These are phyloP conservation scores for Coccomyxa subellipsoidea DNA, from an alignment of 163 green algal species.

Conservation along the genomic window DNA sequence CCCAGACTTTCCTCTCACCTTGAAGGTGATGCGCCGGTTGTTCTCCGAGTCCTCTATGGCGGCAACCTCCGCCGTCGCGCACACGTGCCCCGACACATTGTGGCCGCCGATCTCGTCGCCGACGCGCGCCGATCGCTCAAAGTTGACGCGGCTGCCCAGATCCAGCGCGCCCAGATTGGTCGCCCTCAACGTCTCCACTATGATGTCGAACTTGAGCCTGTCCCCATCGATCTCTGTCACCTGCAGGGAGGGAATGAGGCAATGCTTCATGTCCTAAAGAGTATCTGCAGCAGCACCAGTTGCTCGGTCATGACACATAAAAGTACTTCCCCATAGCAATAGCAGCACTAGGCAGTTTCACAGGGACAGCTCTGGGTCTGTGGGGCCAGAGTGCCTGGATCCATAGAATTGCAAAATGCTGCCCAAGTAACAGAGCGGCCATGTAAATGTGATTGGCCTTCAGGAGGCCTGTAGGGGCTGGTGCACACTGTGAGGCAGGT, in stretches of 20 bases:
- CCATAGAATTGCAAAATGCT: no score
- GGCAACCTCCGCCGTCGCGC: constrained; percentile 70
- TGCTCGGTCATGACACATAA: no score
- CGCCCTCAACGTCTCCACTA: constrained; percentile 84
- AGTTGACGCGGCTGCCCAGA: constrained; percentile 83
- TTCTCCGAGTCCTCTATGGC: constrained; percentile 62
- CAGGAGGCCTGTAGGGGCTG: background rate
- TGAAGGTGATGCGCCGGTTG: constrained; percentile 69
- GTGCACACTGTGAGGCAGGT: constrained; percentile 91
- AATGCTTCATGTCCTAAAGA: background rate
- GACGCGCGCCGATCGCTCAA: constrained; percentile 82
- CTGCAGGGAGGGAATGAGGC: background rate
- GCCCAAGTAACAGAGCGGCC: no score
- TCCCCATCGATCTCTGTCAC: constrained; percentile 29
- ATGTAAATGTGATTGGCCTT: no score
- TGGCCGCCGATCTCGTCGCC: constrained; percentile 98
- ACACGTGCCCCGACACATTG: constrained; percentile 88
- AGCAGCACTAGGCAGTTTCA: no score
- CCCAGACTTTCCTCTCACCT: constrained; percentile 33
- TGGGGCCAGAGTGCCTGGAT: no score
- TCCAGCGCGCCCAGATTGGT: constrained; percentile 86
- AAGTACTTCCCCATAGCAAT: no score
- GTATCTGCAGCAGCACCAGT: background rate
- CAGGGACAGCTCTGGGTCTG: no score
- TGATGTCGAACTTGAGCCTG: constrained; percentile 80